A percentile compares a stretch with the other conserved stretches of the same genome.
Conservation (phyloP, 768 basidiomycete genomes). For the Leucosporidium yakuticum region DNA sequence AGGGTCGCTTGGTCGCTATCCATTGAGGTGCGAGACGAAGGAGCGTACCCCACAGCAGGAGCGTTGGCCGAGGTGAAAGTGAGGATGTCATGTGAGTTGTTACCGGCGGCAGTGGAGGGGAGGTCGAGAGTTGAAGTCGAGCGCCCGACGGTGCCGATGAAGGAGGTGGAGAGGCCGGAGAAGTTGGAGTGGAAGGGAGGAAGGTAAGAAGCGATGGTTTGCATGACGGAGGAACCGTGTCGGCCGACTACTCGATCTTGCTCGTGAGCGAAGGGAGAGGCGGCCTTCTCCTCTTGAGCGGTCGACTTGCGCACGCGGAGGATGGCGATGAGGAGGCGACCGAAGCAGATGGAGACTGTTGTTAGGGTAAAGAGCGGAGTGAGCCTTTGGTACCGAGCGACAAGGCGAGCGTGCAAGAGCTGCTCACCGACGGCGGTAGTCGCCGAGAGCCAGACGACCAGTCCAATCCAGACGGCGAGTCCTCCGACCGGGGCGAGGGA, state of each 20-base stretch:
- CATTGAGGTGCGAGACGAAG: neutral
- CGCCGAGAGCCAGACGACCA: conserved; percentile 15
- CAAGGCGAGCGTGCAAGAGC: too few relatives aligned
- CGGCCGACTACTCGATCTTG: conserved; percentile 5
- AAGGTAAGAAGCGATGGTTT: neutral
- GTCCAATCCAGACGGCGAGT: conserved; percentile 10
- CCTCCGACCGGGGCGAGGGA: neutral
- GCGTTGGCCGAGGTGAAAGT: neutral
- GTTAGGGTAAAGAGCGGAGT: conserved; percentile 27
- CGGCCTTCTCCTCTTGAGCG: neutral
- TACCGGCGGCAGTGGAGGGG: neutral
- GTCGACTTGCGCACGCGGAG: conserved; percentile 30
- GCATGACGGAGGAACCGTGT: neutral
- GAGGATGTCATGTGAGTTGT: neutral
- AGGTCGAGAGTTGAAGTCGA: conserved; percentile 6
- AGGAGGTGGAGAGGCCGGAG: conserved; percentile 24
- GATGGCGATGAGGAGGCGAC: conserved; percentile 41
- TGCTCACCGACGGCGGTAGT: conserved; percentile 14
- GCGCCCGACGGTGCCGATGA: conserved; percentile 20
- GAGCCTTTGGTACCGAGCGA: neutral
- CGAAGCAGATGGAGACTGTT: conserved; percentile 20
- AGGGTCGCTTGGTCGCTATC: neutral
- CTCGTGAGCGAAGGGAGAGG: neutral
- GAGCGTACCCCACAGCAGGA: conserved; percentile 1
- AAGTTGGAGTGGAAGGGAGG: conserved; percentile 17